phyloP scores from a whole-genome alignment of 1,284 basidiomycete species.

The Termitomyces sp. region DNA sequence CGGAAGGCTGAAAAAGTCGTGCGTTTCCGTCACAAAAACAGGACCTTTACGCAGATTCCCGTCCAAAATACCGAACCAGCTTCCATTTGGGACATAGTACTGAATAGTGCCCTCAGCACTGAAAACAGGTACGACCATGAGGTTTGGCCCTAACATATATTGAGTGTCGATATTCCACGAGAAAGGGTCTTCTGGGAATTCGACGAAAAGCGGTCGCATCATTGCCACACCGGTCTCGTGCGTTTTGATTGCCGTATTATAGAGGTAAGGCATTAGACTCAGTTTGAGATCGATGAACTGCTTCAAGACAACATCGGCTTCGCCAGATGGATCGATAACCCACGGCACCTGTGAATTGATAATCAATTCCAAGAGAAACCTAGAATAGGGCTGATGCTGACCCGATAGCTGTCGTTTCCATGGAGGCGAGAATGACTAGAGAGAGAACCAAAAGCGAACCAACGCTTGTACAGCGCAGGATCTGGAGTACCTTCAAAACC shows the following conservation, averaged over 20 bases:
- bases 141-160: constrained; percentile 51
- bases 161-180: constrained; percentile 47
- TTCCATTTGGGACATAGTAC: constrained; percentile 51
- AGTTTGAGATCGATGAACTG: constrained; percentile 52
- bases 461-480: constrained; percentile 52
- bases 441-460: constrained; percentile 52
- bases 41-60: constrained; percentile 27
- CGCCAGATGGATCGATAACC: constrained; percentile 42
- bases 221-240: constrained; percentile 47
- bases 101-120: constrained; percentile 41
- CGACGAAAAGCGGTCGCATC: constrained; percentile 55
- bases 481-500: constrained; percentile 46
- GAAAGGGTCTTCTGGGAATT: constrained; percentile 50
- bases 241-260: constrained; percentile 45
- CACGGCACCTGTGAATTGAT: constrained; percentile 23
- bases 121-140: constrained; percentile 57
- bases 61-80: constrained; percentile 45
- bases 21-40: constrained; percentile 35
- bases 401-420: constrained; percentile 55
- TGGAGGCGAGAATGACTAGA: constrained; percentile 54
- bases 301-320: constrained; percentile 44
- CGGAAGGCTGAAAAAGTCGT: constrained; percentile 41
- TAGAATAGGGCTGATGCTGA: constrained; percentile 29
- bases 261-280: constrained; percentile 58
- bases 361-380: not conserved